Evolutionary conservation across 1,139 yeast species (phyloP).

Genomic region (Schwanniomyces etchellsii): DNA sequence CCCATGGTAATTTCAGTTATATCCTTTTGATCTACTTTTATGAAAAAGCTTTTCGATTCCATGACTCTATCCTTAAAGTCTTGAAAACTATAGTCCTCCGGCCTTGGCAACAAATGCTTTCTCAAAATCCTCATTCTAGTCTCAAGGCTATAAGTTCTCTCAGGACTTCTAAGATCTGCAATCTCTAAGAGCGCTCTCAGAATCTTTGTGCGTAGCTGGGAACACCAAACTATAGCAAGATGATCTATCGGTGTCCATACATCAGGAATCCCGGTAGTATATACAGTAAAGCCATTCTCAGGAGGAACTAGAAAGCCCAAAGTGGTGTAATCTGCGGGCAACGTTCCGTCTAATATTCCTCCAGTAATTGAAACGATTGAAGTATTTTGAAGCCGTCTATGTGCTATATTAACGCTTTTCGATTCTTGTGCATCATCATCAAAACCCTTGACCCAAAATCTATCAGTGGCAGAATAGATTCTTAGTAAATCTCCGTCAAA

Average conservation of each 20-base stretch:
- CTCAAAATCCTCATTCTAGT: constrained; percentile 57
- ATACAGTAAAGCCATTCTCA: constrained; percentile 75
- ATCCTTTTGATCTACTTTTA: constrained; percentile 24
- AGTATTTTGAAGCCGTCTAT: constrained; percentile 38
- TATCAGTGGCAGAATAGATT: constrained; percentile 69
- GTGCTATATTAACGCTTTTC: constrained; percentile 25
- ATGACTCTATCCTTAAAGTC: constrained; percentile 7
- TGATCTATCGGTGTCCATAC: constrained; percentile 98
- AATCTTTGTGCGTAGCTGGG: constrained; percentile 66
- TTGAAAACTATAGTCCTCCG: constrained; percentile 34
- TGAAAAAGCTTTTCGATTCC: constrained; percentile 8
- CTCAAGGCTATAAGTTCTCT: constrained; percentile 43
- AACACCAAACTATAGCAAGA: constrained; percentile 96
- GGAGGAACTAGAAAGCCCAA: constrained; percentile 69
- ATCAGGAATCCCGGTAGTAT: constrained; percentile 78
- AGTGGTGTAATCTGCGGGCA: constrained; percentile 92
- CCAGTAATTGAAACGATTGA: constrained; percentile 81
- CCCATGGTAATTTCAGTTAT: constrained; percentile 18
- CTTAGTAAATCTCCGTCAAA: constrained; percentile 84
- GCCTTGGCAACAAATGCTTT: constrained; percentile 50
- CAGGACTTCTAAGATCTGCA: constrained; percentile 39
- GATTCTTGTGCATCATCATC: constrained; percentile 8
- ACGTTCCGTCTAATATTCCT: constrained; percentile 72
- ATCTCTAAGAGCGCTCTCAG: constrained; percentile 58
- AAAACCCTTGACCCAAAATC: constrained; percentile 73